Evolutionary conservation across 2,329 filamentous ascomycete species (phyloP), one percentile per base, ranked within the genome.

Genomic region (Trichoderma sp.): DNA sequence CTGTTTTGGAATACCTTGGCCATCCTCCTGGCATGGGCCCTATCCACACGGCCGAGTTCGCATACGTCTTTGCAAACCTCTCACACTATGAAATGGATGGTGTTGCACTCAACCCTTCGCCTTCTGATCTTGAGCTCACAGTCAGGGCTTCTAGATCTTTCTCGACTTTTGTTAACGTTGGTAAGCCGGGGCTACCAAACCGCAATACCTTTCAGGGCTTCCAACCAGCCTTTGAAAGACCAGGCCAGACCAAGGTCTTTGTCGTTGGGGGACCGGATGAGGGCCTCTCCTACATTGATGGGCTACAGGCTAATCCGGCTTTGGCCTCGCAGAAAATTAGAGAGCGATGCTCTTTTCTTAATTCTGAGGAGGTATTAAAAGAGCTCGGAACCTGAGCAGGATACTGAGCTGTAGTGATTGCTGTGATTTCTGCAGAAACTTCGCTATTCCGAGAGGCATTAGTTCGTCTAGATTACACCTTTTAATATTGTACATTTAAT

Each of bases 31-130:
- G 86, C 1, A 78, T 87, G 6, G 88, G 88, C 33, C 82, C 86
- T 0, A 83, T 88, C 6, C 89, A 91, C 79, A 88, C 87, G 0
- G 86, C 87, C 0, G 89, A 90, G 69, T 86, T 90, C 31, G 85
- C 87, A 6, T 90, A 89, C 80, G 81, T 88, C 4, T 90, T 87
- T 75, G 88, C 83, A 12, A 86, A 86, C 75, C 77, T 87, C 21
- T 83, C 85, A 2, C 81, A 85, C 69, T 90, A 87, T 79, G 83
- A 88, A 68, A 78, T 80, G 4, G 79, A 78, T 9, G 81, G 78
- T 1, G 82, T 81, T 80, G 81, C 79, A 68, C 85, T 84, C 79
- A 79, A 84, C 14, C 83, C 86, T 0, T 82, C 82, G 0, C 63
- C 78, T 1, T 79, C 79, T 6, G 88, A 90, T 79, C 84, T 85